Evolutionary conservation across 2,329 filamentous ascomycete genomes (phyloP).

Genomic region (Ilyonectria destructans): DNA sequence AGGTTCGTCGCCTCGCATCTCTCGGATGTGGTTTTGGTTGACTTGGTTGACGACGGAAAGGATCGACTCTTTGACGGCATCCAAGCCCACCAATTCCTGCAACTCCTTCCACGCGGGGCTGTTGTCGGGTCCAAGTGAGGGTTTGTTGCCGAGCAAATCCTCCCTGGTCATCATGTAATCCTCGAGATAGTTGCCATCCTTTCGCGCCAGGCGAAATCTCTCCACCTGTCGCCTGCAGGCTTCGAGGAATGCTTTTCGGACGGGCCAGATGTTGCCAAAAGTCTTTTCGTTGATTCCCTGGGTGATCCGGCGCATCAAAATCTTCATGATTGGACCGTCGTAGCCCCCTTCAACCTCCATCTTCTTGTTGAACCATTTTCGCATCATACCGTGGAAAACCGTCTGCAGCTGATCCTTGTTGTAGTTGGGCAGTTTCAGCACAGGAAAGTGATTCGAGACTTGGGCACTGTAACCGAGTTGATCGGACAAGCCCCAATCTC

Average conservation of each 20-base stretch:
- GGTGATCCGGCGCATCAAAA: conserved; percentile 74
- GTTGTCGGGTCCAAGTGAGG: conserved; percentile 65
- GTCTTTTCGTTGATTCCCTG: conserved; percentile 73
- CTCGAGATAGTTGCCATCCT: conserved; percentile 44
- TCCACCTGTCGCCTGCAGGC: conserved; percentile 71
- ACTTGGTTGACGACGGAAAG: conserved; percentile 66
- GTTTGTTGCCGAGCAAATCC: conserved; percentile 80
- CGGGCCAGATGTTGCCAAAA: conserved; percentile 80
- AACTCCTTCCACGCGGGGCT: conserved; percentile 73
- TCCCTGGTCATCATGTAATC: conserved; percentile 66
- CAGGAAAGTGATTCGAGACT: conserved; percentile 48
- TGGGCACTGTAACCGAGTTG: conserved; percentile 71
- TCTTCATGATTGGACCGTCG: conserved; percentile 74
- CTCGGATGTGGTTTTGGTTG: conserved; percentile 75
- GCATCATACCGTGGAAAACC: conserved; percentile 72
- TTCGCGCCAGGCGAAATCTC: conserved; percentile 62
- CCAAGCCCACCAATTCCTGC: conserved; percentile 71
- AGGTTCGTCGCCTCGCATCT: conserved; percentile 72
- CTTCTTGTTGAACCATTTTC: conserved; percentile 65
- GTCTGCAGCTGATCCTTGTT: conserved; percentile 72
- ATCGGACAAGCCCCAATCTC: conserved; percentile 70
- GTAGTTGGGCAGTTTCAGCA: conserved; percentile 78
- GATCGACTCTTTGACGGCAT: conserved; percentile 70
- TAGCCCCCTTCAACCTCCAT: conserved; percentile 75
- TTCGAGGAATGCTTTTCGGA: conserved; percentile 71